Base-by-base conservation (phyloP, 768 basidiomycete species). In the Lentinula boryana region DNA sequence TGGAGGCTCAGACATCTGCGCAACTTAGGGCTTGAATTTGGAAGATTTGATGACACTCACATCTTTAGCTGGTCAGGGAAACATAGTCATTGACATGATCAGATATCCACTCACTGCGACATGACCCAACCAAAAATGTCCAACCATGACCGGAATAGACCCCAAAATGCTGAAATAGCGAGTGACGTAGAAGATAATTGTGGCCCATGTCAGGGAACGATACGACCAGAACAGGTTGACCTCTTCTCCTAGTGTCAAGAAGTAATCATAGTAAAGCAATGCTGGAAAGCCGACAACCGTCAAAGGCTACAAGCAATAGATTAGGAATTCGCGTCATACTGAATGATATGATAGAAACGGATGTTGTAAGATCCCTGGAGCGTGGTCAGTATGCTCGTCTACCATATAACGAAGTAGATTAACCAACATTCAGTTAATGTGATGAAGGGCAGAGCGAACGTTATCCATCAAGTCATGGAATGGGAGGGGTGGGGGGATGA, bases 211-310 rank as follows among this genome's bases (percentile, higher is more conserved):
- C 4, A 63, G 65, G 33, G n/a, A 62, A 16, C 57, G 41, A 60
- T 65, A 49, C 15, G 27, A 60, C 79, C 80, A 80, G 65, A 74
- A 77, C 33, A 71, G 66, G 56, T 69, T 67, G 9, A 76, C 61
- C 60, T 81, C 80, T 27, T 48, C 53, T 0, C 64, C 31, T 8
- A 79, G 62, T 2, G 79, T 81, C 43, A 80, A 67, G 23, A 70
- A n/a, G 55, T 76, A 78, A 66, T 80, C 79, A 51, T 79, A 77
- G 32, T 61, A 53, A 6, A 53, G 51, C 32, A 53, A 21, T 33
- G 51, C 51, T 53, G 23, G 32, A 18, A 53, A n/a, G n/a, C n/a
- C n/a, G 27, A 32, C 5, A 13, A 27, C 27, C 27, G 27, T 33
- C 31, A 53, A 13, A 32, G 10, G 18, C 4, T 15, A 33, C 13